Evolutionary conservation across 1,284 basidiomycete species (phyloP).

Genomic region (Phaffia rhodozyma): DNA sequence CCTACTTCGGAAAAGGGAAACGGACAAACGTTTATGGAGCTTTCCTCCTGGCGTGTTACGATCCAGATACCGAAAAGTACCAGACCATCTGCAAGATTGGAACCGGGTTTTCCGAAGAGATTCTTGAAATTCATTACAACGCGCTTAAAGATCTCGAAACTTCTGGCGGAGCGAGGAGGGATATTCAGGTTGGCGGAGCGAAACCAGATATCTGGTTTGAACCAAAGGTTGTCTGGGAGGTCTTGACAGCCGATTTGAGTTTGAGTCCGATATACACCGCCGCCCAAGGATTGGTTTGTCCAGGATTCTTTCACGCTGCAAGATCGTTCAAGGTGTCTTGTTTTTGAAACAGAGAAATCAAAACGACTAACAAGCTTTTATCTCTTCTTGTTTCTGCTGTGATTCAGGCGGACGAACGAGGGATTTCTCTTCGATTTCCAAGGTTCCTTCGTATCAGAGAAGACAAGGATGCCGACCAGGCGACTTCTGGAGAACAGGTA

Average conservation of each 20-base stretch:
- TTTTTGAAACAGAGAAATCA: background rate
- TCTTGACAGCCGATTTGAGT: constrained; percentile 90
- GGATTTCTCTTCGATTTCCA: constrained; percentile 91
- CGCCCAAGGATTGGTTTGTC: constrained; percentile 78
- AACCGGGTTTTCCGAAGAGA: constrained; percentile 92
- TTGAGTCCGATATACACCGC: constrained; percentile 95
- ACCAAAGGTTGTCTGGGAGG: constrained; percentile 93
- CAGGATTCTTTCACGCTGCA: background rate
- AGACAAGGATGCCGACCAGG: constrained; percentile 84
- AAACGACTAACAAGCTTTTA: constrained; percentile 7
- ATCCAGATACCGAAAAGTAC: constrained; percentile 76
- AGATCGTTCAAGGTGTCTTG: background rate
- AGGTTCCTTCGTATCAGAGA: constrained; percentile 84
- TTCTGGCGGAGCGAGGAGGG: constrained; percentile 50
- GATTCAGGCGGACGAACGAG: constrained; percentile 63
- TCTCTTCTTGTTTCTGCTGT: constrained; percentile 11
- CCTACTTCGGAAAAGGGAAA: constrained; percentile 94
- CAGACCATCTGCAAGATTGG: constrained; percentile 99
- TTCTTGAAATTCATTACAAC: constrained; percentile 70
- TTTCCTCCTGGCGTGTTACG: constrained; percentile 88
- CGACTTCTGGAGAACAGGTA: constrained; percentile 82
- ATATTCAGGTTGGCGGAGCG: constrained; percentile 73
- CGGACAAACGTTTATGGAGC: constrained; percentile 93
- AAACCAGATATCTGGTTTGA: constrained; percentile 95
- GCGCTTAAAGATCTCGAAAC: constrained; percentile 63